Percentiles rank a stretch among this genome's conserved stretches.
Evolutionary conservation across 306 rosid genomes (phyloP).

Genomic region (Pterocarpus macrocarpus): DNA sequence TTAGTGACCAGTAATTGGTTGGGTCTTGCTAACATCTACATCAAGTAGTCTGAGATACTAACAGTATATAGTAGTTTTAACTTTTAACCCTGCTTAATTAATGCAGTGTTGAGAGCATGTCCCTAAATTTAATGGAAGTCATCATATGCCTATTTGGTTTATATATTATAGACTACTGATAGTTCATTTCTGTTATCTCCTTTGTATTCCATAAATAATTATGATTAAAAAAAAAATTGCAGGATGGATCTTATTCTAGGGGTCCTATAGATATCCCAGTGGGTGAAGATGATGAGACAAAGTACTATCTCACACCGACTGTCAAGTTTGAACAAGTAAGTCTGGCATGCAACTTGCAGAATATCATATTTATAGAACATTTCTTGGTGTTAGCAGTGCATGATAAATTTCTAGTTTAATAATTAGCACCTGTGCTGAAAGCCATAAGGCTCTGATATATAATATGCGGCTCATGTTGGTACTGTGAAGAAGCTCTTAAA

Average conservation of each 20-base stretch:
- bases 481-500: not conserved
- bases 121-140: not conserved
- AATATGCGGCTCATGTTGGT: not conserved
- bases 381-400: not conserved
- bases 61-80: not conserved
- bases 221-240: constrained; percentile 42
- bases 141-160: not conserved
- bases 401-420: constrained; percentile 19
- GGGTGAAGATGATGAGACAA: constrained; percentile 66
- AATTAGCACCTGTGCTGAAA: not conserved
- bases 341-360: constrained; percentile 18
- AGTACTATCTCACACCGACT: constrained; percentile 77
- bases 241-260: constrained; percentile 97
- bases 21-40: constrained; percentile 4
- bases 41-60: constrained; percentile 11
- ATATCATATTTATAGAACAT: constrained; percentile 5
- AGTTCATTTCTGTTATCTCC: not conserved
- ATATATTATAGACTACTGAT: not conserved
- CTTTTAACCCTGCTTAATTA: not conserved
- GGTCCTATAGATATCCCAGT: constrained; percentile 84
- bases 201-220: constrained; percentile 14
- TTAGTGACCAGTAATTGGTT: constrained; percentile 10
- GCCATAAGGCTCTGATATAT: not conserved
- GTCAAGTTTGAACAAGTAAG: constrained; percentile 96
- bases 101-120: not conserved